Evolutionary conservation across 225 moss, liverwort and hornwort genomes (phyloP), one percentile per base, ranked within the genome.

Genomic region (Pseudoscleropodium purum): DNA sequence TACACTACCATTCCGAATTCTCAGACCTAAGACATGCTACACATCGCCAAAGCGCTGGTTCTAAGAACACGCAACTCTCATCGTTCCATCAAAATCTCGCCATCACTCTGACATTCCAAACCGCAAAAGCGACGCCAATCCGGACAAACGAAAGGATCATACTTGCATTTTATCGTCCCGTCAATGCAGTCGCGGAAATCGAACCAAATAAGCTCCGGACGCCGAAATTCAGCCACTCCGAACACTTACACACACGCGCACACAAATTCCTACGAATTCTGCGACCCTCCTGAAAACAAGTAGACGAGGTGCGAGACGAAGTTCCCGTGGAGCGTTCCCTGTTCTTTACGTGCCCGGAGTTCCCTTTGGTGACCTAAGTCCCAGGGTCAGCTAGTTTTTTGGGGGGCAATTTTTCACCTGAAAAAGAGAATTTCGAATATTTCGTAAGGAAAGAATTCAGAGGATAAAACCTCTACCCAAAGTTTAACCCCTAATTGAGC

Each of bases 221-320:
- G 43, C 21, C 86, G 81, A 27, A 86, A 90, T 90, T 86, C 86
- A 86, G 86, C 29, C 64, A 25, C 84, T 61, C 69, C 37, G 47
- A 61, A 75, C 88, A 82, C 75, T 62, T 29, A 62, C 37, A 39
- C 79, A 56, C 79, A 24, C 62, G 31, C 81, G n/a, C 84, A 59
- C 84, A 85, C 75, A 81, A 68, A 86, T 90, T 90, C 86, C 86
- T 90, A 74, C 90, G 86, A 86, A 90, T 90, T 90, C 90, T 90
- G 90, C 86, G 86, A 74, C 86, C 64, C 86, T 89, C 86, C 57
- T 86, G 86, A 74, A 90, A 86, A 16, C 90, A 90, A 63, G 81
- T 52, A 72, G 36, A 41, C 81, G 64, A 90, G 90, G 90, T 90
- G 90, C 90, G 90, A 90, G 90, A 90, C 86, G 81, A 90, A 90